Percentiles rank a stretch among this genome's conserved stretches.
Evolutionary conservation across 164 flowering plant species (phyloP).

Genomic region (Nymphaea thermarum): DNA sequence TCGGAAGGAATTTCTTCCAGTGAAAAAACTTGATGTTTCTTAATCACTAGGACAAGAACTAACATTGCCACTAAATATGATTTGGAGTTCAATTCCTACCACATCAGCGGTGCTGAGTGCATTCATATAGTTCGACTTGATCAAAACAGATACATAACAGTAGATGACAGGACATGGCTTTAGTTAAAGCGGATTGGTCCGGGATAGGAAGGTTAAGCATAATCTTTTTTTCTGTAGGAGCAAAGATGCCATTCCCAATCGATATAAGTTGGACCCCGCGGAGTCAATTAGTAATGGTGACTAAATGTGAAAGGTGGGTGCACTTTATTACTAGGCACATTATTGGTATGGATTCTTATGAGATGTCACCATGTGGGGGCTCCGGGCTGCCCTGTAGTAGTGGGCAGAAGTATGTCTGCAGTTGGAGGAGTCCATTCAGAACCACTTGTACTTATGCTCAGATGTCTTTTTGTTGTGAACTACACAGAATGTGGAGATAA

Average conservation of each 20-base stretch:
- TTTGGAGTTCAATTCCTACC: too few relatives aligned
- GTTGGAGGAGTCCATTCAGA: slow-evolving; percentile 19
- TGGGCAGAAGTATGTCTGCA: slow-evolving; percentile 13
- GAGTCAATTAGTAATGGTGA: neutral
- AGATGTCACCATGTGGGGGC: slow-evolving; percentile 16
- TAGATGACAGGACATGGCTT: too few relatives aligned
- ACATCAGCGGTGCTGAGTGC: too few relatives aligned
- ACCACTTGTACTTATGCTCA: slow-evolving; percentile 12
- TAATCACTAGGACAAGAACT: too few relatives aligned
- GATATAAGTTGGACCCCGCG: neutral
- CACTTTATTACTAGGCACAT: slow-evolving; percentile 8
- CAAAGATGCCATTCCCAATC: slow-evolving; percentile 12
- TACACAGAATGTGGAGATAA: neutral
- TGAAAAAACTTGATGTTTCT: too few relatives aligned
- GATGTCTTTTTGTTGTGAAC: slow-evolving; percentile 2
- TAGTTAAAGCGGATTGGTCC: neutral
- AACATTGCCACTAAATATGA: too few relatives aligned
- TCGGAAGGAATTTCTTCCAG: too few relatives aligned
- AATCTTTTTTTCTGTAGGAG: neutral
- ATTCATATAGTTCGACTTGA: too few relatives aligned
- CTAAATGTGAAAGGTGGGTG: slow-evolving; percentile 4
- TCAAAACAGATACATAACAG: too few relatives aligned
- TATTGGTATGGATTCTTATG: slow-evolving; percentile 15
- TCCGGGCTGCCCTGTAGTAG: slow-evolving; percentile 3
- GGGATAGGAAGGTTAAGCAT: neutral